Percentiles rank a stretch among this genome's conserved stretches.
phyloP scores from a whole-genome alignment of 331 rosid genomes.

The Spiraea crenata region DNA sequence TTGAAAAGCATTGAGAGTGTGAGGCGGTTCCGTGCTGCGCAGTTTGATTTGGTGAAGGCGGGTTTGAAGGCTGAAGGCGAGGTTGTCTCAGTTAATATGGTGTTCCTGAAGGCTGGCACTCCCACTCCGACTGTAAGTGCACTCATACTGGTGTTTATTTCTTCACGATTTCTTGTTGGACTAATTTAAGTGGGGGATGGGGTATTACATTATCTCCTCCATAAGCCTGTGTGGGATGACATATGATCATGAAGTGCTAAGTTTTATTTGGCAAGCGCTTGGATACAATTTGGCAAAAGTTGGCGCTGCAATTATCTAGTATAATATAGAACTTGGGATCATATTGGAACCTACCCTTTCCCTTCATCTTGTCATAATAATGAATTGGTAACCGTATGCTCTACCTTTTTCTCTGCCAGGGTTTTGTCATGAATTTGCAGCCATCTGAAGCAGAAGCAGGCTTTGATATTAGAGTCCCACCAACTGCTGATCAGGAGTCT shows the following conservation, averaged over 20 bases:
- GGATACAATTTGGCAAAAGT: background rate
- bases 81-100: slow-evolving; percentile 80
- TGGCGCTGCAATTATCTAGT: background rate
- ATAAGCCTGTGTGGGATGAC: background rate
- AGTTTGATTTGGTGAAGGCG: slow-evolving; percentile 76
- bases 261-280: slow-evolving; percentile 7
- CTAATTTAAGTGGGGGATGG: background rate
- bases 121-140: slow-evolving; percentile 77
- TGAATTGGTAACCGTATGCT: slow-evolving; percentile 15
- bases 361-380: background rate
- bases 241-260: background rate
- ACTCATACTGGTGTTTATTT: slow-evolving; percentile 8
- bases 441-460: slow-evolving; percentile 99
- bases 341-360: background rate
- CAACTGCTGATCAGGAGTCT: slow-evolving; percentile 59
- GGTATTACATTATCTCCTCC: background rate
- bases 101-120: slow-evolving; percentile 80
- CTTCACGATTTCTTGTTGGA: slow-evolving; percentile 4
- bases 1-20: slow-evolving; percentile 81
- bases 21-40: slow-evolving; percentile 74
- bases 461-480: slow-evolving; percentile 81
- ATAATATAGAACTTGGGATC: background rate
- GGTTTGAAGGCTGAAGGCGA: slow-evolving; percentile 88
- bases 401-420: slow-evolving; percentile 45
- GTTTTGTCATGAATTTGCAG: slow-evolving; percentile 94